phyloP scores from a whole-genome alignment of 2,329 filamentous ascomycete genomes.

The Fusarium pseudoanthophilum region DNA sequence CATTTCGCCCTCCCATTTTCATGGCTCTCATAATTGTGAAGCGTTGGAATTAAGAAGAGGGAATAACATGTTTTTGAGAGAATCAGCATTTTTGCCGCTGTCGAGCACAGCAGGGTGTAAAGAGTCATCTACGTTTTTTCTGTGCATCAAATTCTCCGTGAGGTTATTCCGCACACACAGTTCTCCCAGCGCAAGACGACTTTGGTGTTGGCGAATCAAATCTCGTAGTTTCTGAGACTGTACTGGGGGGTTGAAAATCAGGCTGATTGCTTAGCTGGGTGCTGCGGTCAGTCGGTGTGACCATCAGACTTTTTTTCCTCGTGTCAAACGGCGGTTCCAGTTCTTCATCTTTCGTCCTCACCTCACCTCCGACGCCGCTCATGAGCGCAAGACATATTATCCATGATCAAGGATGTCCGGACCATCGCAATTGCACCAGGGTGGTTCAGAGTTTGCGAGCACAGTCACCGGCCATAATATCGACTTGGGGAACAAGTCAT shows the following conservation, averaged over 20 bases:
- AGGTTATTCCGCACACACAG: rapidly evolving
- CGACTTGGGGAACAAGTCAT: neutral
- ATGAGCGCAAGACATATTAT: rapidly evolving
- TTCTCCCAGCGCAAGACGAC: rapidly evolving
- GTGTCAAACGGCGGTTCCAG: rapidly evolving
- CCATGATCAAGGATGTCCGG: neutral
- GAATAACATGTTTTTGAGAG: no score
- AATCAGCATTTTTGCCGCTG: rapidly evolving
- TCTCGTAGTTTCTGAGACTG: rapidly evolving
- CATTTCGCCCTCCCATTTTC: neutral
- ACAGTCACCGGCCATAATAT: neutral
- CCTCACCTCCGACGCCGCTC: rapidly evolving
- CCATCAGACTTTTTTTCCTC: rapidly evolving
- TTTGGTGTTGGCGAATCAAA: neutral
- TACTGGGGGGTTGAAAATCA: neutral
- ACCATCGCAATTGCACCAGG: neutral
- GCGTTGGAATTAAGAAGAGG: no score
- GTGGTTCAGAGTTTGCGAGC: neutral
- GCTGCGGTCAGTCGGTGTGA: neutral
- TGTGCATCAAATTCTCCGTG: rapidly evolving
- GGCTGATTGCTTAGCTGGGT: no score
- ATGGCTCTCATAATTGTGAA: neutral
- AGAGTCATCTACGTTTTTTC: rapidly evolving
- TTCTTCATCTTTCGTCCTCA: neutral
- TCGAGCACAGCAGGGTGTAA: rapidly evolving